Evolutionary conservation across 768 basidiomycete genomes (phyloP), one percentile per base, ranked within the genome.

Genomic region (Leccinum disarticulatum): DNA sequence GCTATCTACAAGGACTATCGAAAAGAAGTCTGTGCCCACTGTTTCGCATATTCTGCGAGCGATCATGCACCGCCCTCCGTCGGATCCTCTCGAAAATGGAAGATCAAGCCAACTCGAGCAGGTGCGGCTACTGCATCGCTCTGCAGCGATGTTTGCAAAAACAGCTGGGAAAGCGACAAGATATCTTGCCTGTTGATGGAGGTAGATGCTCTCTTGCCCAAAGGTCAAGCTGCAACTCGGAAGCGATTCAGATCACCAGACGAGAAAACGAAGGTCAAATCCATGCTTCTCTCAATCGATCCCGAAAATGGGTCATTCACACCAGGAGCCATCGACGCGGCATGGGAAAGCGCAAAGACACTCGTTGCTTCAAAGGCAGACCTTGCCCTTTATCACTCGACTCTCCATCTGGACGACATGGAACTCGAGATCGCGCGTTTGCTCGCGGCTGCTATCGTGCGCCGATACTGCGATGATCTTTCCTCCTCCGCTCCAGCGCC

Each of bases 21-120:
- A 43, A 85, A 83, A 68, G 87, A 87, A 68, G 85, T 87, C 51
- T 89, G 87, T 64, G 82, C 79, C 10, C 75, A 81, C 66, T 89
- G 87, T 70, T 88, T 86, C 67, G 77, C 79, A 41, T 87, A 88
- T 66, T 78, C 83, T 27, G 71, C 68, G 25, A 66, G 74, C 57
- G 72, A 73, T 54, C 52, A 68, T 17, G 61, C 58, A 1, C 61
- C 60, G 13, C 57, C 38, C 13, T 57, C 47, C n/a, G 64, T 71
- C 33, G 51, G 55, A 33, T 25, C 58, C 19, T 69, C 71, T 50
- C 72, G 72, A 73, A 75, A 60, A 67, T 86, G 85, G 85, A 77
- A 67, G 43, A 64, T 79, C 64, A 77, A 73, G 57, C 70, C 74
- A 60, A 67, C 55, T 53, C 65, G 48, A 49, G 70, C 69, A 19